Conservation (phyloP, 2,329 filamentous ascomycete genomes). For the Hypoxylon sp. region DNA sequence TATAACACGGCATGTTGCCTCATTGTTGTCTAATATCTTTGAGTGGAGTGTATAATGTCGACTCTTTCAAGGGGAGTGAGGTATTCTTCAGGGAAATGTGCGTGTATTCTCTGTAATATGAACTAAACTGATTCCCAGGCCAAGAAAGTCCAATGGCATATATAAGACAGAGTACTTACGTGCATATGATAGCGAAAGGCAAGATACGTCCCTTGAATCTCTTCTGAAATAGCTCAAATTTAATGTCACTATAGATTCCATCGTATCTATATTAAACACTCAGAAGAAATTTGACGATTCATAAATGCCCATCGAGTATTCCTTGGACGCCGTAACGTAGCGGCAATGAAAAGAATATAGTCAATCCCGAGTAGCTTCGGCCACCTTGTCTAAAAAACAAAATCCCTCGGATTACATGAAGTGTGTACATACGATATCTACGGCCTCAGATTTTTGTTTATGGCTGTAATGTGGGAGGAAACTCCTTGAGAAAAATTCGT, state of each 20-base stretch:
- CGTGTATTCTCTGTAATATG: too few relatives aligned
- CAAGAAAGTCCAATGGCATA: too few relatives aligned
- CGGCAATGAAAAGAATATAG: background rate
- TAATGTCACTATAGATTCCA: background rate
- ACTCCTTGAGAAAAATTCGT: background rate
- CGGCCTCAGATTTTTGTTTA: background rate
- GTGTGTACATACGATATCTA: background rate
- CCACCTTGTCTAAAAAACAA: background rate
- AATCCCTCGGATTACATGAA: too few relatives aligned
- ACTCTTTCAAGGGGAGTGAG: too few relatives aligned
- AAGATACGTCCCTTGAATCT: background rate
- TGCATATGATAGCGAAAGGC: too few relatives aligned
- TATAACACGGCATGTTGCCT: too few relatives aligned
- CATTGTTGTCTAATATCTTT: too few relatives aligned
- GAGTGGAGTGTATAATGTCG: too few relatives aligned
- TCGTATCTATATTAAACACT: background rate
- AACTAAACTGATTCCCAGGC: too few relatives aligned
- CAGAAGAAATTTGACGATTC: background rate
- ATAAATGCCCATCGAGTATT: background rate
- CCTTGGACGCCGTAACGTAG: background rate
- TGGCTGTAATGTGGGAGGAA: background rate
- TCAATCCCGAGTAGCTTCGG: background rate
- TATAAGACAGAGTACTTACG: too few relatives aligned
- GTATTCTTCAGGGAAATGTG: too few relatives aligned
- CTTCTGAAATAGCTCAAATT: background rate